Conservation (phyloP, 805 yeast genomes). For the Tetrapisispora arboricola region DNA sequence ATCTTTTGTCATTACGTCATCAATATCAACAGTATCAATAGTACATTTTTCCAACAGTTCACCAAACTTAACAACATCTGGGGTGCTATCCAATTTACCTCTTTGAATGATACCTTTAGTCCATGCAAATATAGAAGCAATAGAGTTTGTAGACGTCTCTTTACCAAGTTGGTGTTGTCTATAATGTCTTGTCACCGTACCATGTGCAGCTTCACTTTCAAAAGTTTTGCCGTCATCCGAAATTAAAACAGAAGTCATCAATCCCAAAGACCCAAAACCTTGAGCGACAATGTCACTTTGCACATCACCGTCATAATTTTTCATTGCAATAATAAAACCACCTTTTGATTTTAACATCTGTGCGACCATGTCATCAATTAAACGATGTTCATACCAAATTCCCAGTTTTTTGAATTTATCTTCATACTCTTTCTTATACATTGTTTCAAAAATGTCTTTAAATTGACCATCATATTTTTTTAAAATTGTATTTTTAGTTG, state of each 20-base stretch:
- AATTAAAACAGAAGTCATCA: slow-evolving; percentile 93
- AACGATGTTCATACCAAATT: slow-evolving; percentile 95
- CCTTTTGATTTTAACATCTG: slow-evolving; percentile 96
- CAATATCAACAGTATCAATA: slow-evolving; percentile 71
- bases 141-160: slow-evolving; percentile 94
- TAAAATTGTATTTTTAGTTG: slow-evolving; percentile 91
- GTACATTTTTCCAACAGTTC: slow-evolving; percentile 72
- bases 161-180: slow-evolving; percentile 94
- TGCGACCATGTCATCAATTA: slow-evolving; percentile 98
- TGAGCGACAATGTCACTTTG: slow-evolving; percentile 96
- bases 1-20: slow-evolving; percentile 92
- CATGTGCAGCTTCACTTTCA: slow-evolving; percentile 98
- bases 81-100: slow-evolving; percentile 80
- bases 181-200: slow-evolving; percentile 95
- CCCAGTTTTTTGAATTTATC: slow-evolving; percentile 61
- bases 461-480: slow-evolving; percentile 92
- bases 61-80: slow-evolving; percentile 76
- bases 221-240: slow-evolving; percentile 96
- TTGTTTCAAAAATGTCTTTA: slow-evolving; percentile 81
- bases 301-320: slow-evolving; percentile 97
- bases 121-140: slow-evolving; percentile 97
- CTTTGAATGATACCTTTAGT: slow-evolving; percentile 87
- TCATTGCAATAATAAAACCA: slow-evolving; percentile 91
- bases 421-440: slow-evolving; percentile 65
- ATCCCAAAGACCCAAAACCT: slow-evolving; percentile 93